Percentiles rank a stretch among this genome's conserved stretches.
phyloP scores from a whole-genome alignment of 1,284 basidiomycete genomes.

The Rhodotorula sp. region DNA sequence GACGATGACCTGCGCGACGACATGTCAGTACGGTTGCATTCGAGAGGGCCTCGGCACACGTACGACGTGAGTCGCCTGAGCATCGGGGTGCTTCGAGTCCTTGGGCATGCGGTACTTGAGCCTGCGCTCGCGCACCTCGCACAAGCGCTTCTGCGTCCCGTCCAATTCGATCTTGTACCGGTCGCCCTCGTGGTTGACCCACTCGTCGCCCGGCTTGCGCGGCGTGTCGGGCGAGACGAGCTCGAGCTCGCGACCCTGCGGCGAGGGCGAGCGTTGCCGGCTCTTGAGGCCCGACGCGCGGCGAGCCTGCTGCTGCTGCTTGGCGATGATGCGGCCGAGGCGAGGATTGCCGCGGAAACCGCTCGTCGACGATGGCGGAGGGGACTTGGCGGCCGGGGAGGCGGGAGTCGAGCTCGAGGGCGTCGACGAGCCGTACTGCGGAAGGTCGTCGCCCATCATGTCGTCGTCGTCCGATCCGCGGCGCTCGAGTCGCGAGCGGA shows the following conservation, averaged over 20 bases:
- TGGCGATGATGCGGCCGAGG: neutral
- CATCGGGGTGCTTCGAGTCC: constrained; percentile 34
- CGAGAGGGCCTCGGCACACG: neutral
- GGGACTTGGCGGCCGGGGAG: neutral
- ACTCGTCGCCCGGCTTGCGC: constrained; percentile 29
- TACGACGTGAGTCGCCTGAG: constrained; percentile 28
- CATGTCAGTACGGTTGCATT: too few relatives aligned
- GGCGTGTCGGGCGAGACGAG: neutral
- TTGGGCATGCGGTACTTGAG: constrained; percentile 31
- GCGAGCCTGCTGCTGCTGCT: neutral
- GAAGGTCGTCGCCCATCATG: constrained; percentile 36
- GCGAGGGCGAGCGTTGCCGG: neutral
- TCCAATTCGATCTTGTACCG: constrained; percentile 24
- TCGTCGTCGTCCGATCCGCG: constrained; percentile 21
- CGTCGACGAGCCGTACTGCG: constrained; percentile 1
- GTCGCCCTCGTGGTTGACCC: constrained; percentile 39
- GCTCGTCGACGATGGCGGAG: neutral
- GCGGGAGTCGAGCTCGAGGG: neutral
- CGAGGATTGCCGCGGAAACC: neutral
- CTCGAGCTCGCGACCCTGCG: neutral
- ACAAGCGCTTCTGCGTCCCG: constrained; percentile 20
- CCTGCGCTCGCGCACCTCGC: constrained; percentile 33
- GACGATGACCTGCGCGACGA: constrained; percentile 20
- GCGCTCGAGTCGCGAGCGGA: constrained; percentile 15
- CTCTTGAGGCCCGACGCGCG: neutral